A percentile compares a stretch with the other conserved stretches of the same genome.
These are phyloP conservation scores for Xylariaceae sp. DNA, from an alignment of 2,329 filamentous ascomycete species.

Conservation along the genomic window DNA sequence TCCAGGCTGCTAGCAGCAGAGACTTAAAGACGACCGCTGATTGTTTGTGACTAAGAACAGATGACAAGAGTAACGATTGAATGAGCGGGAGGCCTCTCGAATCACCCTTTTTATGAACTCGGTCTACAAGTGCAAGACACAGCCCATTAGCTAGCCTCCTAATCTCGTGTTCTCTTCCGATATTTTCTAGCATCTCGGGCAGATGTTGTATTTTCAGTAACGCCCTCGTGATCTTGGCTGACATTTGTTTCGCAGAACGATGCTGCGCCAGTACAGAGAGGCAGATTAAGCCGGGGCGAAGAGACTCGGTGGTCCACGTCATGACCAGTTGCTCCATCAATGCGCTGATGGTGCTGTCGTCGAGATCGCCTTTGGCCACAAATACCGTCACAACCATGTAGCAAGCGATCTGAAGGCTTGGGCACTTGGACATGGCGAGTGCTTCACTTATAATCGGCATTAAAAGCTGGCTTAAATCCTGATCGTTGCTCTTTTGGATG, in stretches of 20 bases:
- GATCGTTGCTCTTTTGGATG: slow-evolving; percentile 75
- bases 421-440: slow-evolving; percentile 68
- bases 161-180: slow-evolving; percentile 62
- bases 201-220: slow-evolving; percentile 62
- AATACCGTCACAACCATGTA: slow-evolving; percentile 90
- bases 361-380: slow-evolving; percentile 74
- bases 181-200: slow-evolving; percentile 53
- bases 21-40: slow-evolving; percentile 62
- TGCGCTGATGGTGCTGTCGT: slow-evolving; percentile 74
- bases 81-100: slow-evolving; percentile 54
- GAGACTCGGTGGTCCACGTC: slow-evolving; percentile 72
- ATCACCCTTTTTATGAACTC: slow-evolving; percentile 58
- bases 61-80: slow-evolving; percentile 56
- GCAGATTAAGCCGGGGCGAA: slow-evolving; percentile 71
- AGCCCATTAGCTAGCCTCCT: slow-evolving; percentile 70
- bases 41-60: slow-evolving; percentile 60
- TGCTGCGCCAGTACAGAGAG: slow-evolving; percentile 79
- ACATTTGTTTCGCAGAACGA: slow-evolving; percentile 65
- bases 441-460: slow-evolving; percentile 71
- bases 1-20: slow-evolving; percentile 57
- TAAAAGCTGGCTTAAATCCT: slow-evolving; percentile 67
- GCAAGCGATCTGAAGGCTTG: slow-evolving; percentile 78
- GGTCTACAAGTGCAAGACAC: slow-evolving; percentile 61
- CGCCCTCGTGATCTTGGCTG: slow-evolving; percentile 65
- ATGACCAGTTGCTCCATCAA: slow-evolving; percentile 85